These are phyloP conservation scores for Apodospora peruviana DNA, from an alignment of 495 filamentous ascomycete genomes.

Conservation along the genomic window DNA sequence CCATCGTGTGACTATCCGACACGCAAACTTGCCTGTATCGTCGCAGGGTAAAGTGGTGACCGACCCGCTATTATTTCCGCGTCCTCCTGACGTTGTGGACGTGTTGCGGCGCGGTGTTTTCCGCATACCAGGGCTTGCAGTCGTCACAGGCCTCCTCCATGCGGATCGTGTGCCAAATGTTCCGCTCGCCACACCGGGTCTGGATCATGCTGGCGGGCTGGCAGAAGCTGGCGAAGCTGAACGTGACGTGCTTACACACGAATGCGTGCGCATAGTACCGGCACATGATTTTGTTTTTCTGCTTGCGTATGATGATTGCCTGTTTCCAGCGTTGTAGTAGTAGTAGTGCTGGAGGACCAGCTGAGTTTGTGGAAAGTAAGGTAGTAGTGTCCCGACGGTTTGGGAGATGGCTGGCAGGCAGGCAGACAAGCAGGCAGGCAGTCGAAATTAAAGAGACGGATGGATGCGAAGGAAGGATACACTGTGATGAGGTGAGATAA, in stretches of 20 bases:
- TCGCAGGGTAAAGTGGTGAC: no score
- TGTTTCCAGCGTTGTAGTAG: no score
- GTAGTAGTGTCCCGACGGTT: background rate
- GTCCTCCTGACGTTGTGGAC: background rate
- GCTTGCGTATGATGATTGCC: background rate
- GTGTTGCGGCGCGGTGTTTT: background rate
- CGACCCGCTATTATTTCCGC: slow-evolving; percentile 2
- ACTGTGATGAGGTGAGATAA: background rate
- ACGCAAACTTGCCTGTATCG: no score
- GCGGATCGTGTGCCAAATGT: slow-evolving; percentile 27
- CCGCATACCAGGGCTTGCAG: slow-evolving; percentile 11
- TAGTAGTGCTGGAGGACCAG: no score
- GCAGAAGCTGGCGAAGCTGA: slow-evolving; percentile 26
- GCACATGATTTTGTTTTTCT: slow-evolving; percentile 18
- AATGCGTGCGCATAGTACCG: slow-evolving; percentile 28
- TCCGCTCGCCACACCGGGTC: slow-evolving; percentile 19
- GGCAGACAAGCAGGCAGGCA: background rate
- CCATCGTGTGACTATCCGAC: no score
- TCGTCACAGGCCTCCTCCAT: slow-evolving; percentile 24
- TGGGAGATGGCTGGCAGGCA: background rate
- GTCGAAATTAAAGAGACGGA: no score
- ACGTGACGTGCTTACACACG: slow-evolving; percentile 21
- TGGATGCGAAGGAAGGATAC: no score
- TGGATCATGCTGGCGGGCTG: slow-evolving; percentile 22
- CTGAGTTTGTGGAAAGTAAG: background rate